Base-by-base conservation (phyloP, 2,329 filamentous ascomycete genomes). In the Fusarium beomiforme region DNA sequence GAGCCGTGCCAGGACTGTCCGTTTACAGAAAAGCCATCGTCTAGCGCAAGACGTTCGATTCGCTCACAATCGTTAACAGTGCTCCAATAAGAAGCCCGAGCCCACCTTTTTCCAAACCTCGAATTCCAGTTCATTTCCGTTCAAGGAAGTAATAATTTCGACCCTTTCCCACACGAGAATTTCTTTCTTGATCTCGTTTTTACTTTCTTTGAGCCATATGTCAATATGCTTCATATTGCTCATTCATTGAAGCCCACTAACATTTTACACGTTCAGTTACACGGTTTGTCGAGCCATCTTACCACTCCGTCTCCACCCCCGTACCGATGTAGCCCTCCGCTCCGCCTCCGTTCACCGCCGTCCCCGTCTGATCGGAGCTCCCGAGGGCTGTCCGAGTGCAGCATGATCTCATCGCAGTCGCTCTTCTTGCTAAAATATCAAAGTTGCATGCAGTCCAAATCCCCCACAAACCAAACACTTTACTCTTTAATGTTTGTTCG, bases 41-140 rank as follows among this genome's bases (percentile, higher is more conserved):
- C 71, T 76, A 76, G 74, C 71, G 74, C 60, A 70, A 59, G 50
- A 55, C 43, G 49, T 55, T 71, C 74, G 74, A 76, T 76, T 76
- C 74, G 74, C 65, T 72, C 62, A 70, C 71, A 66, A 39, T 58
- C 58, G 36, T 61, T 56, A 42, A 64, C 53, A 43, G 49, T 56
- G 69, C 63, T 73, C 78, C 61, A 78, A 78, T 70, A 63, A 75
- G 67, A 74, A 65, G 46, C 21, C 58, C 42, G 57, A 72, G 67
- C 66, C 70, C 71, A 69, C 67, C 68, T 72, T 73, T 73, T 64
- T 50, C 56, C 64, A 64, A 65, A 71, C 60, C 64, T 73, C 43
- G 69, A 69, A 60, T 68, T 73, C 65, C 57, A 73, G 47, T 61
- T 70, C 73, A 74, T 71, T 71, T 75, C 73, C 62, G 60, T 44